Evolutionary conservation across 192 early-diverging fungal species (phyloP), one percentile per base, ranked within the genome.

Genomic region (Backusella tarrabulga): DNA sequence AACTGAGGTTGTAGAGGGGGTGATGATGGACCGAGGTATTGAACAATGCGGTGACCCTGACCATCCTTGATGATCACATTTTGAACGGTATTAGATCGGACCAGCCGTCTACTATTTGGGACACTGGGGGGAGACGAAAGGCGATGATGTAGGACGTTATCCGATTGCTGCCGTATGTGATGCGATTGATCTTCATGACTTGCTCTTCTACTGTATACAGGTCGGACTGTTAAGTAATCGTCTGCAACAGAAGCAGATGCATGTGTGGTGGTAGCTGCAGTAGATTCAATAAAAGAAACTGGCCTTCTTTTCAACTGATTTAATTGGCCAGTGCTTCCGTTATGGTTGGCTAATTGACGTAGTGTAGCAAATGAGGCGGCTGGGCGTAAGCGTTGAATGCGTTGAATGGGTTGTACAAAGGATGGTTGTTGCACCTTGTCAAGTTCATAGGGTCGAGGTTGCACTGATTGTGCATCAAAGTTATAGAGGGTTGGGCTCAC

Each of bases 311-410:
- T 75, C 11, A 29, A 38, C 15, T 63, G 46, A 29, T 19, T 60
- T 74, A 29, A 36, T 40, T 50, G 72, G 34, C 56, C 41, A 46
- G 71, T 32, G 36, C 14, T 71, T 40, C 34, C 42, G 4, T 72
- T 72, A 29, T 29, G 41, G 32, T 40, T 72, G 40, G 74, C 74
- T 14, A 75, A 66, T 67, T 75, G 74, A 6, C 74, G 23, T 14
- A 75, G 32, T 19, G 74, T 75, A 5, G 74, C 74, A 68, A 75
- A 67, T 8, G 74, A 75, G n/a, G 74, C 74, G 67, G 74, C 74
- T n/a, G 63, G 60, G 14, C 74, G 63, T 67, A 75, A 44, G 17
- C 40, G 67, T n/a, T 66, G 63, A 0, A 66, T 42, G 23, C 66
- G 60, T 67, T 75, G 74, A 50, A 72, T 44, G 14, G 71, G 71